A percentile compares a stretch with the other conserved stretches of the same genome.
Evolutionary conservation across 306 rosid species (phyloP).

Genomic region (Cicer judaicum): DNA sequence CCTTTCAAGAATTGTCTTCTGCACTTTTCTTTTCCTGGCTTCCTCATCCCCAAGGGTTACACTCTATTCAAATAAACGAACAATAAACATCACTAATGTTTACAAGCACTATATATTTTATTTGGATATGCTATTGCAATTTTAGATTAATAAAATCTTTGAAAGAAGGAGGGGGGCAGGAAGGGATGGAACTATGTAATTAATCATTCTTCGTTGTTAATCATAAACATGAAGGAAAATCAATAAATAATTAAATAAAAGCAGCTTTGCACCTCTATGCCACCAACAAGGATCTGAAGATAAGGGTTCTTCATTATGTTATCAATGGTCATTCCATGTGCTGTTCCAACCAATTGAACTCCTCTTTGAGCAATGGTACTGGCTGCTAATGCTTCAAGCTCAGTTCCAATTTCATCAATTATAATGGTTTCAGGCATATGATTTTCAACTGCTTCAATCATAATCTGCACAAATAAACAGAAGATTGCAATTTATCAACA

Average conservation of each 20-base stretch:
- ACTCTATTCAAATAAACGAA: slow-evolving; percentile 67
- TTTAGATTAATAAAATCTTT: slow-evolving; percentile 13
- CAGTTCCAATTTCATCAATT: slow-evolving; percentile 98
- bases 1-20: slow-evolving; percentile 99
- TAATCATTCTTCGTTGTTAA: slow-evolving; percentile 11
- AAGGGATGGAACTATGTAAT: not conserved
- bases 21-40: slow-evolving; percentile 94
- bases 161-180: not conserved
- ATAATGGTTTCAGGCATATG: slow-evolving; percentile 97
- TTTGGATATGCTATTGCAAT: slow-evolving; percentile 8
- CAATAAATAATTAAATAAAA: not conserved
- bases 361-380: slow-evolving; percentile 99
- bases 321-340: slow-evolving; percentile 94
- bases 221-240: slow-evolving; percentile 34
- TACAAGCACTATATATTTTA: slow-evolving; percentile 39
- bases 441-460: slow-evolving; percentile 99
- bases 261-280: slow-evolving; percentile 78
- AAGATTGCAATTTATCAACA: not conserved
- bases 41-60: slow-evolving; percentile 99
- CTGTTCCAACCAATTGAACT: slow-evolving; percentile 97
- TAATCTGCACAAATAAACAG: slow-evolving; percentile 60
- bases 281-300: slow-evolving; percentile 93
- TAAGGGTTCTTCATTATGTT: slow-evolving; percentile 87
- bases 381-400: slow-evolving; percentile 98
- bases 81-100: slow-evolving; percentile 34